Percentiles rank a stretch among this genome's conserved stretches.
Conservation (phyloP, 2,329 filamentous ascomycete genomes). For the Diaporthe sp. region DNA sequence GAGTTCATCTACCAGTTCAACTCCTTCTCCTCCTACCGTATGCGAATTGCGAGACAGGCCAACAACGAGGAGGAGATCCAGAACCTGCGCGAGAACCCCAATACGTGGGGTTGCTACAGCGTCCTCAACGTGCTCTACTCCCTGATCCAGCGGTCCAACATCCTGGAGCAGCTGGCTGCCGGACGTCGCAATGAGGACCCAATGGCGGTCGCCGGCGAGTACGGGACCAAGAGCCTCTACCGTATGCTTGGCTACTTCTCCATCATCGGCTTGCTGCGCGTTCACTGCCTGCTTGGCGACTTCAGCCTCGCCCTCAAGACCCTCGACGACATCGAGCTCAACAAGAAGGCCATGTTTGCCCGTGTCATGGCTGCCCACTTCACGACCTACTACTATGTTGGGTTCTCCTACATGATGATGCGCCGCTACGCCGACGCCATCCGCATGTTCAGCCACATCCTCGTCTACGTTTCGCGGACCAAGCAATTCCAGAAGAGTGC, state of each 20-base stretch:
- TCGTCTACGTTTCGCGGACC: slow-evolving; percentile 97
- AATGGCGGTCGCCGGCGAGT: slow-evolving; percentile 89
- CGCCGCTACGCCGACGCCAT: slow-evolving; percentile 99
- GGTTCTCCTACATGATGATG: slow-evolving; percentile 99
- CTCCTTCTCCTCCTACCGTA: slow-evolving; percentile 97
- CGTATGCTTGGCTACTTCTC: slow-evolving; percentile 99
- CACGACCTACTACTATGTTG: slow-evolving; percentile 99
- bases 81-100: slow-evolving; percentile 94
- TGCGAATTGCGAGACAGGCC: slow-evolving; percentile 86
- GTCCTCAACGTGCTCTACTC: slow-evolving; percentile 99
- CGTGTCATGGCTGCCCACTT: slow-evolving; percentile 99
- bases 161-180: slow-evolving; percentile 95
- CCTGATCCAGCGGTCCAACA: slow-evolving; percentile 97
- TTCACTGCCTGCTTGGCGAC: slow-evolving; percentile 96
- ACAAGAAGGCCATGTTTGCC: slow-evolving; percentile 99
- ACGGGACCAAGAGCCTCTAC: slow-evolving; percentile 94
- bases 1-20: slow-evolving; percentile 99
- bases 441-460: slow-evolving; percentile 99
- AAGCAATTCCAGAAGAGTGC: slow-evolving; percentile 99
- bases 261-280: slow-evolving; percentile 95
- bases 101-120: slow-evolving; percentile 99
- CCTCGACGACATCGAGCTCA: slow-evolving; percentile 98
- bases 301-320: slow-evolving; percentile 99
- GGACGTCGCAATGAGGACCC: slow-evolving; percentile 96
- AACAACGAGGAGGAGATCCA: slow-evolving; percentile 93